Evolutionary conservation across 345 rosid species (phyloP).

Genomic region (Eucalyptus polybractea): DNA sequence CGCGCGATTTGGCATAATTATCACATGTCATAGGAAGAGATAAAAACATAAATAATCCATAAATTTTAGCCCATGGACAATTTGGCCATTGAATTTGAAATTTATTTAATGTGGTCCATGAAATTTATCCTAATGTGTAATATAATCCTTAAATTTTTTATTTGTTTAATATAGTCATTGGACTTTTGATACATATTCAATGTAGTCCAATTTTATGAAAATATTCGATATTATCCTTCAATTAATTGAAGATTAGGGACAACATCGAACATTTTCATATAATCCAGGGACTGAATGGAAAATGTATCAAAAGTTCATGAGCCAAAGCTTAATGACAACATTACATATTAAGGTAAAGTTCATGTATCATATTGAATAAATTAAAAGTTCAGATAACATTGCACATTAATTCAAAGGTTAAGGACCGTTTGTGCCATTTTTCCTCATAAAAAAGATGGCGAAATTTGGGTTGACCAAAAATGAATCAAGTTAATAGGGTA

Average conservation of each 20-base stretch:
- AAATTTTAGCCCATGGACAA: rapidly evolving
- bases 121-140: rapidly evolving
- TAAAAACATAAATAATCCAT: no score
- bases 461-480: neutral
- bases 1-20: neutral
- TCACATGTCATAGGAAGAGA: neutral
- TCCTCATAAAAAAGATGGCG: neutral
- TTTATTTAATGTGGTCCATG: rapidly evolving
- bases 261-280: no score
- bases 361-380: rapidly evolving
- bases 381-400: no score
- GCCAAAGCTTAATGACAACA: no score
- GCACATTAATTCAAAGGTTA: no score
- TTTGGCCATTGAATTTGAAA: rapidly evolving
- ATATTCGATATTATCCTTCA: no score
- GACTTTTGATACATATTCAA: no score
- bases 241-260: no score
- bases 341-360: rapidly evolving
- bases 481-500: neutral
- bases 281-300: rapidly evolving
- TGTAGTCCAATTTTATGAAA: no score
- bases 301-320: rapidly evolving
- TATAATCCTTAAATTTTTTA: rapidly evolving
- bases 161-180: rapidly evolving
- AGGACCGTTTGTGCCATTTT: no score